phyloP scores from a whole-genome alignment of 2,329 filamentous ascomycete genomes.

The Calonectria henricotiae region DNA sequence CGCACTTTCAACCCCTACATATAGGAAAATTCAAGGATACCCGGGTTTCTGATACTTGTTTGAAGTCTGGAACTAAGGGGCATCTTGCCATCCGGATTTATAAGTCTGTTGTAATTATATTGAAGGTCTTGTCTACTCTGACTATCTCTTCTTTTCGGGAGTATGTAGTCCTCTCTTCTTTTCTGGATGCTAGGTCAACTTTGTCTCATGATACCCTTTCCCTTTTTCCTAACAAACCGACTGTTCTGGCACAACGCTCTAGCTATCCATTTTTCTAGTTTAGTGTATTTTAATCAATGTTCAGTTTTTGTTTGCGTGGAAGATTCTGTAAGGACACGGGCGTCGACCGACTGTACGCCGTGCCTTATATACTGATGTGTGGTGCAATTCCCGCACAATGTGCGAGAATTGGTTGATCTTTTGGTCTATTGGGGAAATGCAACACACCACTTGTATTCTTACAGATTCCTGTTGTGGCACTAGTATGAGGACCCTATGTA shows the following conservation, averaged over 20 bases:
- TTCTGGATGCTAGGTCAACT: conserved; percentile 41
- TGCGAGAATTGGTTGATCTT: too few species aligned
- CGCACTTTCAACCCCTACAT: neutral
- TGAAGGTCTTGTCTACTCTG: conserved; percentile 24
- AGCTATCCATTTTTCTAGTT: neutral
- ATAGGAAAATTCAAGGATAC: conserved; percentile 30
- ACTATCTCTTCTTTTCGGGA: conserved; percentile 24
- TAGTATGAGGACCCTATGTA: neutral
- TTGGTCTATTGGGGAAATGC: too few species aligned
- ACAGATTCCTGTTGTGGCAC: neutral
- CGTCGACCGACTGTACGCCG: too few species aligned
- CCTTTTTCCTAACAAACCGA: conserved; percentile 20
- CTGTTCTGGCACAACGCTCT: neutral
- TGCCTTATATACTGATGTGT: too few species aligned
- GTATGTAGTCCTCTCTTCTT: conserved; percentile 29
- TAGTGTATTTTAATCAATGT: conserved; percentile 1
- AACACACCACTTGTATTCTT: too few species aligned
- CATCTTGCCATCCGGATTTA: conserved; percentile 16
- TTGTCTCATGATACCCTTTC: conserved; percentile 50
- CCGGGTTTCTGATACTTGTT: conserved; percentile 33
- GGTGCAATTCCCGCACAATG: too few species aligned
- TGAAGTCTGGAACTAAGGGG: conserved; percentile 26
- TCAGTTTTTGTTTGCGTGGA: neutral
- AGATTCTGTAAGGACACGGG: too few species aligned
- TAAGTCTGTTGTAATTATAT: conserved; percentile 39